phyloP scores from a whole-genome alignment of 805 yeast genomes.

The Saccharomycopsis guyanensis region DNA sequence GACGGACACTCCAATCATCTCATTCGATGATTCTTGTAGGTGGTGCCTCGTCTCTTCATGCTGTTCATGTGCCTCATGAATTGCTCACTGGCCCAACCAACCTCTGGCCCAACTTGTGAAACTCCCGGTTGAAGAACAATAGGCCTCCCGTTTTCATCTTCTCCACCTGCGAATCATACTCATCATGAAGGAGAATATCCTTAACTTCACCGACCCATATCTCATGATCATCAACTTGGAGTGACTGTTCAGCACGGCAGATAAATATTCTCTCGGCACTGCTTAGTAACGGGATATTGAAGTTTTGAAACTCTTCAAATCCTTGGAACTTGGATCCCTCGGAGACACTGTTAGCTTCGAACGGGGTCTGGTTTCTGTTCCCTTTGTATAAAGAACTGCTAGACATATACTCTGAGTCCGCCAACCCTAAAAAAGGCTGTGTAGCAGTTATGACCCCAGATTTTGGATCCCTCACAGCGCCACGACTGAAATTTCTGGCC shows the following conservation, averaged over 20 bases:
- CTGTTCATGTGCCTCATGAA: too few species aligned
- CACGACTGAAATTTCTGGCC: constrained; percentile 61
- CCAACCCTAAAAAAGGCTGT: constrained; percentile 47
- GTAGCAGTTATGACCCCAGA: constrained; percentile 27
- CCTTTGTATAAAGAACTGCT: neutral
- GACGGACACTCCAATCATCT: too few species aligned
- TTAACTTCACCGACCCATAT: constrained; percentile 79
- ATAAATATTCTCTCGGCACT: constrained; percentile 54
- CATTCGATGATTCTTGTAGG: too few species aligned
- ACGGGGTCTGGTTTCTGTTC: too few species aligned
- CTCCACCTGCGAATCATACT: constrained; percentile 20
- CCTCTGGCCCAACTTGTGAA: constrained; percentile 44
- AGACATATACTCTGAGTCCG: constrained; percentile 8
- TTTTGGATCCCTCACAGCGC: constrained; percentile 23
- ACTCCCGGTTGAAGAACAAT: constrained; percentile 54
- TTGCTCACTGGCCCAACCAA: too few species aligned
- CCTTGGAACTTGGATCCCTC: neutral
- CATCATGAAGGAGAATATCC: constrained; percentile 36
- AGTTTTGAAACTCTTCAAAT: neutral
- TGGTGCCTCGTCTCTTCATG: too few species aligned
- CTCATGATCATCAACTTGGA: constrained; percentile 76
- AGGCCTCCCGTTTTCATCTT: constrained; percentile 50
- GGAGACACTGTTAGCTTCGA: neutral
- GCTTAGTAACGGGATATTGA: constrained; percentile 46
- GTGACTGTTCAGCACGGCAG: constrained; percentile 46